Percentiles rank a stretch among this genome's conserved stretches.
phyloP scores from a whole-genome alignment of 23 red algal genomes.

The Agarophyton chilense region DNA sequence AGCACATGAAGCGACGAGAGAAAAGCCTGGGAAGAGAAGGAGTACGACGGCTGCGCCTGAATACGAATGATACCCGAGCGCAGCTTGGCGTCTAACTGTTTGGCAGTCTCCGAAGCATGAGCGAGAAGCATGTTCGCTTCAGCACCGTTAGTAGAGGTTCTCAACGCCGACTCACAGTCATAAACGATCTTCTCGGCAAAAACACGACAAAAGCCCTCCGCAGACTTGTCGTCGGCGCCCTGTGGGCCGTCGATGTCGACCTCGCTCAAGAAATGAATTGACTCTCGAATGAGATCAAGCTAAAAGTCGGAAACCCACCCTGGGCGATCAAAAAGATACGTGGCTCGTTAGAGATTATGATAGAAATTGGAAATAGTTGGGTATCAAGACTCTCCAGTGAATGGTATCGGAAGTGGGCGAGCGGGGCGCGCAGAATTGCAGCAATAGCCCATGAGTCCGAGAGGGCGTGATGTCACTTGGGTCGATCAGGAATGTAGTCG shows the following conservation, averaged over 20 bases:
- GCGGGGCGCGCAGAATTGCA: slow-evolving; percentile 64
- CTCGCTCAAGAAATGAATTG: slow-evolving; percentile 55
- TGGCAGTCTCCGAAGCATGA: slow-evolving; percentile 68
- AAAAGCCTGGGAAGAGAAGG: slow-evolving; percentile 20
- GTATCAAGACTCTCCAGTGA: slow-evolving; percentile 59
- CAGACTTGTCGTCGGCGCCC: slow-evolving; percentile 63
- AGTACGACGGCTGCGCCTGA: neutral
- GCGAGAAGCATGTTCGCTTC: slow-evolving; percentile 56
- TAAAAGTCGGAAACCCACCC: slow-evolving; percentile 81
- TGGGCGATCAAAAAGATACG: slow-evolving; percentile 62
- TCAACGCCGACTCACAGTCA: slow-evolving; percentile 59
- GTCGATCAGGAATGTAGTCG: slow-evolving; percentile 40
- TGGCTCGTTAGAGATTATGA: neutral
- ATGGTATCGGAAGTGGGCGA: slow-evolving; percentile 76
- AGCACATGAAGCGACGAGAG: slow-evolving; percentile 52
- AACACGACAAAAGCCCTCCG: slow-evolving; percentile 70
- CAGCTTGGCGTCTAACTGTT: slow-evolving; percentile 71
- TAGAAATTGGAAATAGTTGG: neutral
- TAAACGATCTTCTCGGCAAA: slow-evolving; percentile 78
- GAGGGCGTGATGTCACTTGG: slow-evolving; percentile 56
- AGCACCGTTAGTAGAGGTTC: slow-evolving; percentile 47
- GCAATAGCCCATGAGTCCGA: slow-evolving; percentile 71
- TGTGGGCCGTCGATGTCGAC: slow-evolving; percentile 51
- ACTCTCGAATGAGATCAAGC: slow-evolving; percentile 59
- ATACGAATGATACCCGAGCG: slow-evolving; percentile 44